A percentile compares a stretch with the other conserved stretches of the same genome.
Evolutionary conservation across 345 rosid species (phyloP).

Genomic region (Lenwebbia sp.): DNA sequence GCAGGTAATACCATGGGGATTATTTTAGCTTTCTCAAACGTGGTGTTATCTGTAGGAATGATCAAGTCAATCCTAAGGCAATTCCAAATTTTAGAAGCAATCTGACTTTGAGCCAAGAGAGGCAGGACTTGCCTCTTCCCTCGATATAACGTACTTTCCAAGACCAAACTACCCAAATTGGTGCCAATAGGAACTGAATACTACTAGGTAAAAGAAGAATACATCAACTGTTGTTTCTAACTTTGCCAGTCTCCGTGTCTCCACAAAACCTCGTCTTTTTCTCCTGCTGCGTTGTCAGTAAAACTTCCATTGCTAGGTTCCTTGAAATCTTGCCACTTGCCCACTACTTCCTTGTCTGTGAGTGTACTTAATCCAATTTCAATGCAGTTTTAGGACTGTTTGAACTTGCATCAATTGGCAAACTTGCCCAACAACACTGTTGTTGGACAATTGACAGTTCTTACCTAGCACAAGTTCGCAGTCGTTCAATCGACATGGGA

Average conservation of each 20-base stretch:
- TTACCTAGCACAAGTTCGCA: not conserved
- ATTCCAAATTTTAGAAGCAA: not conserved
- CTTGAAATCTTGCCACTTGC: not conserved
- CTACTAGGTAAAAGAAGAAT: not conserved
- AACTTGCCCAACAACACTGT: not conserved
- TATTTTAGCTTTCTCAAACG: not conserved
- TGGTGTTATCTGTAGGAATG: not conserved
- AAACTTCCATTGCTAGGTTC: not conserved
- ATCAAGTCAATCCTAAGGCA: not conserved
- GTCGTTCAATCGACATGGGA: not conserved
- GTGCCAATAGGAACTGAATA: not conserved
- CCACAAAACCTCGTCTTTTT: not conserved
- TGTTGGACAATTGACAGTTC: not conserved
- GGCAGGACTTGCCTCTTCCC: not conserved
- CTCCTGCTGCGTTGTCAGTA: not conserved
- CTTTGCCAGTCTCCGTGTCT: not conserved
- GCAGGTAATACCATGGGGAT: not conserved
- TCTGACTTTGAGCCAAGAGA: not conserved
- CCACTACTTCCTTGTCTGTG: not conserved
- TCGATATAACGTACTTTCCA: not conserved
- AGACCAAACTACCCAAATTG: not conserved
- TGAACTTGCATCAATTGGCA: not conserved
- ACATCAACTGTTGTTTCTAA: not conserved
- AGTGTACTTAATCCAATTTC: not conserved
- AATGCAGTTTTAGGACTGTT: not conserved